These are phyloP conservation scores for Brettanomyces bruxellensis DNA, from an alignment of 805 yeast genomes.

Conservation along the genomic window DNA sequence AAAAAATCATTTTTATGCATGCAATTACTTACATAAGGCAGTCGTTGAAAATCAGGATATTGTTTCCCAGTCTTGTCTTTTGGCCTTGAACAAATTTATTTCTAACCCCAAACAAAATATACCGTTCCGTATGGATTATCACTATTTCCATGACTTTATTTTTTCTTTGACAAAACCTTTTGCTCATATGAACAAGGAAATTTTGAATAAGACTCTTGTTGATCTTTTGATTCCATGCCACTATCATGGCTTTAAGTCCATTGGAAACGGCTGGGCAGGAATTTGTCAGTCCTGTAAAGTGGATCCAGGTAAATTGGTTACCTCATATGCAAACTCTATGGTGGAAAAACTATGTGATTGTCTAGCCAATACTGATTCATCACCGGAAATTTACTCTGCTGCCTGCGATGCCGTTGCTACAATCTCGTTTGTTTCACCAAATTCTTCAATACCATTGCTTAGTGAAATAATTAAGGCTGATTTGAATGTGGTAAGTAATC, in stretches of 20 bases:
- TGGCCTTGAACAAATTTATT: constrained; percentile 29
- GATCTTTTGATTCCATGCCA: constrained; percentile 37
- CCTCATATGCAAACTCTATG: constrained; percentile 15
- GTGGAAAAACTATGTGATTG: constrained; percentile 14
- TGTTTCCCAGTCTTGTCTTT: constrained; percentile 35
- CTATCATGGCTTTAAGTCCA: constrained; percentile 25
- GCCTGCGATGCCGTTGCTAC: constrained; percentile 40
- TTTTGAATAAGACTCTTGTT: constrained; percentile 26
- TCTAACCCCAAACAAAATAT: constrained; percentile 2
- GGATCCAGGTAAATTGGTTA: constrained; percentile 58
- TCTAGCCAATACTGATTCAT: constrained; percentile 10
- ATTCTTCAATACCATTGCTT: constrained; percentile 42
- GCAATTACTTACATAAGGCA: constrained; percentile 23
- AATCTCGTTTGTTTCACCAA: constrained; percentile 52
- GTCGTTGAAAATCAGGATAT: constrained; percentile 27
- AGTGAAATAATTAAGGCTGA: constrained; percentile 33
- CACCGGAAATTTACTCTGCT: constrained; percentile 42
- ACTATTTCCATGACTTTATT: constrained; percentile 26
- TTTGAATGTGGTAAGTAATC: constrained; percentile 24
- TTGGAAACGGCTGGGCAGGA: constrained; percentile 67
- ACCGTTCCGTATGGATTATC: constrained; percentile 18
- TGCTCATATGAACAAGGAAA: constrained; percentile 12
- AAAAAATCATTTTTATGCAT: constrained; percentile 27
- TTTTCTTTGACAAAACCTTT: constrained; percentile 27
- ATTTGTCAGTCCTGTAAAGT: constrained; percentile 47